Percentiles rank a stretch among this genome's conserved stretches.
Evolutionary conservation across 2,329 filamentous ascomycete genomes (phyloP).

Genomic region (Trichocomaceae sp.): DNA sequence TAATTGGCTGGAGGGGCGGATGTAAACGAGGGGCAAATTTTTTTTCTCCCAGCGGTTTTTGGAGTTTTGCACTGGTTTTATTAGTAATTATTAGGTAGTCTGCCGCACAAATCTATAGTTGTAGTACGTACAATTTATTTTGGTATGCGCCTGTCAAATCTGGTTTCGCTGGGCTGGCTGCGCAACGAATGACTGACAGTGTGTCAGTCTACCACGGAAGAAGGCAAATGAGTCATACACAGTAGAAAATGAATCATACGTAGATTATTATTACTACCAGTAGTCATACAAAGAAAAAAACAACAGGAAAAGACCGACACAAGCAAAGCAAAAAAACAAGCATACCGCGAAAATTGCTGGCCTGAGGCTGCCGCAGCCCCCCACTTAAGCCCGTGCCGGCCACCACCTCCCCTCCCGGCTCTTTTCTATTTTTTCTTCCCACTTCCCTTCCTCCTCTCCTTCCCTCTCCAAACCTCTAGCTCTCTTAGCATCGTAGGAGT

Average conservation of each 20-base stretch:
- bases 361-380: slow-evolving; percentile 11
- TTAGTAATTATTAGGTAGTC: not conserved
- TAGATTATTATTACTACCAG: no score
- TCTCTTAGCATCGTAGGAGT: slow-evolving; percentile 28
- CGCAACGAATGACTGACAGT: not conserved
- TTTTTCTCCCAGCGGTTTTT: not conserved
- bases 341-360: not conserved
- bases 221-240: not conserved
- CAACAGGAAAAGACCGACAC: not conserved
- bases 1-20: slow-evolving; percentile 4
- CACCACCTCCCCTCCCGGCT: slow-evolving; percentile 6
- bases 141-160: not conserved
- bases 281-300: no score
- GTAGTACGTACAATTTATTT: not conserved
- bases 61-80: not conserved
- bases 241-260: not conserved
- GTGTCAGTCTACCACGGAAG: not conserved
- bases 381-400: slow-evolving; percentile 19
- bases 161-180: no score
- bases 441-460: slow-evolving; percentile 21
- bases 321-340: not conserved
- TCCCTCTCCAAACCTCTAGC: slow-evolving; percentile 21
- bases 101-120: not conserved
- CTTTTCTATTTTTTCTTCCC: slow-evolving; percentile 6
- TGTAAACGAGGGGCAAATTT: slow-evolving; percentile 11